Conservation (phyloP, 2,329 filamentous ascomycete species). For the Didymella lethalis region DNA sequence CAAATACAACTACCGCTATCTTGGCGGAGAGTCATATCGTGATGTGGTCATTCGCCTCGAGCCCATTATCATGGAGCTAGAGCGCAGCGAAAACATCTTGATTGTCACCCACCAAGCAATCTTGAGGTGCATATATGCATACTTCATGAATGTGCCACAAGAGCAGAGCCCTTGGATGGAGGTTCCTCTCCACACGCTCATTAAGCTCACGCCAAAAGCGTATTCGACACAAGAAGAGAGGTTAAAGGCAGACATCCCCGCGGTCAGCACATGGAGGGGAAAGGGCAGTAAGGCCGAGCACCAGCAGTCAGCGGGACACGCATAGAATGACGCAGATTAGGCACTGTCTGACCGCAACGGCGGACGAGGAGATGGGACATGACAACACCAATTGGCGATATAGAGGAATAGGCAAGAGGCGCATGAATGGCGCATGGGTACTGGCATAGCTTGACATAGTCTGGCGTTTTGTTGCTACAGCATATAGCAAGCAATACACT, state of each 20-base stretch:
- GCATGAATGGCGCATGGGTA: slow-evolving; percentile 10
- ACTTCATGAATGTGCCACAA: slow-evolving; percentile 98
- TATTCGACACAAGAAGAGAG: slow-evolving; percentile 92
- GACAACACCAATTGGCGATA: slow-evolving; percentile 4
- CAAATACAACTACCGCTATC: slow-evolving; percentile 99
- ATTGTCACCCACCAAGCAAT: slow-evolving; percentile 99
- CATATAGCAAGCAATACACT: slow-evolving; percentile 15
- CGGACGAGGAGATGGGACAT: not conserved
- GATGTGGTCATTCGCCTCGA: slow-evolving; percentile 98
- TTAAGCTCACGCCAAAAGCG: slow-evolving; percentile 93
- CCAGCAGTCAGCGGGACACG: slow-evolving; percentile 56
- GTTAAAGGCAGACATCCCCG: slow-evolving; percentile 89
- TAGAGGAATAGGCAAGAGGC: slow-evolving; percentile 4
- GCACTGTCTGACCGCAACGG: slow-evolving; percentile 16
- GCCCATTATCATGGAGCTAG: slow-evolving; percentile 99
- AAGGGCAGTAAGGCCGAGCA: slow-evolving; percentile 94
- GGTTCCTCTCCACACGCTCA: slow-evolving; percentile 92
- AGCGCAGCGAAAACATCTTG: slow-evolving; percentile 93
- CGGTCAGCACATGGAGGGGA: slow-evolving; percentile 93
- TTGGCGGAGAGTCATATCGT: slow-evolving; percentile 92
- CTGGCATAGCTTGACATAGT: slow-evolving; percentile 17
- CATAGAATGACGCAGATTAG: slow-evolving; percentile 22
- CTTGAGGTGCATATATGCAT: slow-evolving; percentile 95
- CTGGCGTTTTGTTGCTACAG: slow-evolving; percentile 17
- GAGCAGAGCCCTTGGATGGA: slow-evolving; percentile 97